These are phyloP conservation scores for Tremellales sp. DNA, from an alignment of 1,284 basidiomycete genomes.

Conservation along the genomic window DNA sequence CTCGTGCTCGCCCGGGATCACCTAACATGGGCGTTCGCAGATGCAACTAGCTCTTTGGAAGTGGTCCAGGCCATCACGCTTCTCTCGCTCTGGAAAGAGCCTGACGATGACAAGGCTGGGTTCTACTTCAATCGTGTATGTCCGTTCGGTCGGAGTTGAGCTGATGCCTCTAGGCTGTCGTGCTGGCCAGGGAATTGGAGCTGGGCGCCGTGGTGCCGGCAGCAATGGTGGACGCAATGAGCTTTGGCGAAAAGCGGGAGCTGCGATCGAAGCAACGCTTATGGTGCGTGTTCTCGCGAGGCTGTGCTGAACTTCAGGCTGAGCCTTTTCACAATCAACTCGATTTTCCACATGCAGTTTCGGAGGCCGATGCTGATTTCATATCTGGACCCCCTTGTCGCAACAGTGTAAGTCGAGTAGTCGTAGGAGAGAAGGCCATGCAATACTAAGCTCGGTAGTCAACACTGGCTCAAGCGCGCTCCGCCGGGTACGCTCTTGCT, in stretches of 20 bases:
- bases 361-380: constrained; percentile 36
- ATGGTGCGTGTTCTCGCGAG: constrained; percentile 21
- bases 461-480: constrained; percentile 26
- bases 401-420: constrained; percentile 19
- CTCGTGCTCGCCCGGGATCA: constrained; percentile 32
- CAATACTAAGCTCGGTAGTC: constrained; percentile 2
- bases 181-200: constrained; percentile 34
- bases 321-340: constrained; percentile 35
- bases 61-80: constrained; percentile 31
- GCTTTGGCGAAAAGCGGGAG: constrained; percentile 15
- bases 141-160: neutral
- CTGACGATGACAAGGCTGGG: constrained; percentile 39
- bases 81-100: constrained; percentile 35
- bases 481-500: constrained; percentile 21
- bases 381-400: constrained; percentile 31
- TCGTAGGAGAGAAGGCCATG: neutral
- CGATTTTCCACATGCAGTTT: constrained; percentile 43
- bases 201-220: constrained; percentile 24
- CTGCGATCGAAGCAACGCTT: constrained; percentile 28
- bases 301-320: constrained; percentile 17
- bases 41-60: constrained; percentile 27
- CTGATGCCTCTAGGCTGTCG: constrained; percentile 20
- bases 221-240: constrained; percentile 17
- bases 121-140: constrained; percentile 36
- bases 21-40: constrained; percentile 33